phyloP scores from a whole-genome alignment of 441 rosid genomes.

The Pelargonium citronellum region DNA sequence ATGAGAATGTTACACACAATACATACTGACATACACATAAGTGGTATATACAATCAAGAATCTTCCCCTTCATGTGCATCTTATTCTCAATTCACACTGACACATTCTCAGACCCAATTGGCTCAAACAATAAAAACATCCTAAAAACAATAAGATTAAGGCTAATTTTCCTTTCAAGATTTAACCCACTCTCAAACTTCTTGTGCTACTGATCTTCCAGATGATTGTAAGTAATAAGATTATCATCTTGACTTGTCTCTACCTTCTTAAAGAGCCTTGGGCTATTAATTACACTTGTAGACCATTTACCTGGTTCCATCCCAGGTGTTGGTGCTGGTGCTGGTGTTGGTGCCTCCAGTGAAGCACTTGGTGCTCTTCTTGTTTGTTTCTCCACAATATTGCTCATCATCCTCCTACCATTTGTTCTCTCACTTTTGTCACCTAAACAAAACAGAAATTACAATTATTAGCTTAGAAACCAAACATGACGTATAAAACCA shows the following conservation, averaged over 20 bases:
- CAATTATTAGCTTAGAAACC: neutral
- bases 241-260: neutral
- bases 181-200: too few relatives aligned
- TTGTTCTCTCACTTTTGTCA: slow-evolving; percentile 21
- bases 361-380: slow-evolving; percentile 11
- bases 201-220: too few relatives aligned
- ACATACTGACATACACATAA: too few relatives aligned
- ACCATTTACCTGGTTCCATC: slow-evolving; percentile 17
- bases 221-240: too few relatives aligned
- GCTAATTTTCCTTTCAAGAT: too few relatives aligned
- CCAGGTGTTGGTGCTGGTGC: slow-evolving; percentile 24
- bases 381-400: slow-evolving; percentile 25
- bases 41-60: too few relatives aligned
- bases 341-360: slow-evolving; percentile 19
- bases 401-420: slow-evolving; percentile 41
- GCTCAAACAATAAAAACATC: too few relatives aligned
- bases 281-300: neutral
- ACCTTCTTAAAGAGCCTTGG: slow-evolving; percentile 15
- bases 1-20: too few relatives aligned
- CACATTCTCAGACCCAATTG: too few relatives aligned
- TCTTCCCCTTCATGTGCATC: too few relatives aligned
- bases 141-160: too few relatives aligned
- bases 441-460: slow-evolving; percentile 17
- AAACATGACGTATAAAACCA: neutral
- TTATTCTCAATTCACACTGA: too few relatives aligned